Conservation (phyloP, 1,284 basidiomycete species). For the Marasmius oreades region DNA sequence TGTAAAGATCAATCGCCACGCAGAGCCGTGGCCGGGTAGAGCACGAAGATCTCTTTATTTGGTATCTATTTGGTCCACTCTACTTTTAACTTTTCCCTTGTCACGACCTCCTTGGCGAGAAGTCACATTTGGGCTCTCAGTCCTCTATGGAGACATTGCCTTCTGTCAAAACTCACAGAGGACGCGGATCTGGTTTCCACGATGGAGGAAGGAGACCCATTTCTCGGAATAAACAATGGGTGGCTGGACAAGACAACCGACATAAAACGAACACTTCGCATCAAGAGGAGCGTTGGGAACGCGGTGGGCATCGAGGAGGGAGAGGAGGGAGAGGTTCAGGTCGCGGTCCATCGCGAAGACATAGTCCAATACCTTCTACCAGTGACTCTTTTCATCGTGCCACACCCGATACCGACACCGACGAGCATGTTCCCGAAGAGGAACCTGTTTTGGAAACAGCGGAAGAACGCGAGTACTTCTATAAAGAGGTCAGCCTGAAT, state of each 20-base stretch:
- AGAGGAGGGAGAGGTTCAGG: constrained; percentile 31
- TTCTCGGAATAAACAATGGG: constrained; percentile 52
- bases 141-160: constrained; percentile 5
- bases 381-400: neutral
- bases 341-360: constrained; percentile 35
- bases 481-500: constrained; percentile 54
- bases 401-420: too few relatives aligned
- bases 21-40: too few relatives aligned
- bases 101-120: too few relatives aligned
- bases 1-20: too few relatives aligned
- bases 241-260: constrained; percentile 28
- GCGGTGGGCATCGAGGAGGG: constrained; percentile 38
- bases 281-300: constrained; percentile 47
- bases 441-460: constrained; percentile 46
- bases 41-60: too few relatives aligned
- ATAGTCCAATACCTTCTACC: constrained; percentile 31
- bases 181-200: neutral
- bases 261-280: constrained; percentile 29
- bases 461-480: constrained; percentile 63
- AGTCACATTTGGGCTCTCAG: too few relatives aligned
- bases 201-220: constrained; percentile 20
- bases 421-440: constrained; percentile 16
- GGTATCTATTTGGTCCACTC: too few relatives aligned
- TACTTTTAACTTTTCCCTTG: too few relatives aligned
- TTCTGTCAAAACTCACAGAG: neutral